phyloP scores from a whole-genome alignment of 495 filamentous ascomycete genomes.

The Penicillium paradoxum region DNA sequence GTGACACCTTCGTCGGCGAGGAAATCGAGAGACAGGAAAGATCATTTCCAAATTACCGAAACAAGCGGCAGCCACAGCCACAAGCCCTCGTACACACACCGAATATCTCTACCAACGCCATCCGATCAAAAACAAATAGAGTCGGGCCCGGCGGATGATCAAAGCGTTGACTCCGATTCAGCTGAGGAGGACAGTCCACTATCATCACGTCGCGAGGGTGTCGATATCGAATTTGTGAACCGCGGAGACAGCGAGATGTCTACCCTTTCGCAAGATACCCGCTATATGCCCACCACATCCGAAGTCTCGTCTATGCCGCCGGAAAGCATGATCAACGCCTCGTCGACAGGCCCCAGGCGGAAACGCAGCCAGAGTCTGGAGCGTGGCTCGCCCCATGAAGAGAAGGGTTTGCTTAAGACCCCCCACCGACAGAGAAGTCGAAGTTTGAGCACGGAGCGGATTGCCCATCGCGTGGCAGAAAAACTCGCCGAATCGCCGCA shows the following conservation, averaged over 20 bases:
- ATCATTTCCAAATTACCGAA: constrained; percentile 77
- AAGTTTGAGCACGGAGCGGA: constrained; percentile 68
- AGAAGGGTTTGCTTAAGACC: constrained; percentile 58
- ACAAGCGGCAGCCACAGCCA: constrained; percentile 51
- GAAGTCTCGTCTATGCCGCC: constrained; percentile 89
- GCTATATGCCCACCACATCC: constrained; percentile 59
- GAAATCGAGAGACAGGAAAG: constrained; percentile 50
- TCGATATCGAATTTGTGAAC: constrained; percentile 78
- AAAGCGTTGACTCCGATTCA: constrained; percentile 60
- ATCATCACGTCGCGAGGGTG: constrained; percentile 58
- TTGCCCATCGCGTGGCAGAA: constrained; percentile 66
- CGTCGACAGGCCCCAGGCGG: constrained; percentile 42
- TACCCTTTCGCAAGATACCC: constrained; percentile 52
- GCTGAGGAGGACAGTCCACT: constrained; percentile 72
- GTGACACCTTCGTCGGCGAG: constrained; percentile 73
- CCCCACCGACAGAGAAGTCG: constrained; percentile 61
- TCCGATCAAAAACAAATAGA: constrained; percentile 48
- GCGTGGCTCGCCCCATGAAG: constrained; percentile 39
- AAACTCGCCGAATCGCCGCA: constrained; percentile 52
- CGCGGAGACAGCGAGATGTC: constrained; percentile 56
- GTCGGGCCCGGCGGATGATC: constrained; percentile 43
- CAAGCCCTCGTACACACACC: constrained; percentile 60
- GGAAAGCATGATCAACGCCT: constrained; percentile 79
- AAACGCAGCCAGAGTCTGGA: constrained; percentile 57
- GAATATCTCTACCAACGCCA: constrained; percentile 55